Base-by-base conservation (phyloP, 768 basidiomycete genomes). In the Boletus edulis region DNA sequence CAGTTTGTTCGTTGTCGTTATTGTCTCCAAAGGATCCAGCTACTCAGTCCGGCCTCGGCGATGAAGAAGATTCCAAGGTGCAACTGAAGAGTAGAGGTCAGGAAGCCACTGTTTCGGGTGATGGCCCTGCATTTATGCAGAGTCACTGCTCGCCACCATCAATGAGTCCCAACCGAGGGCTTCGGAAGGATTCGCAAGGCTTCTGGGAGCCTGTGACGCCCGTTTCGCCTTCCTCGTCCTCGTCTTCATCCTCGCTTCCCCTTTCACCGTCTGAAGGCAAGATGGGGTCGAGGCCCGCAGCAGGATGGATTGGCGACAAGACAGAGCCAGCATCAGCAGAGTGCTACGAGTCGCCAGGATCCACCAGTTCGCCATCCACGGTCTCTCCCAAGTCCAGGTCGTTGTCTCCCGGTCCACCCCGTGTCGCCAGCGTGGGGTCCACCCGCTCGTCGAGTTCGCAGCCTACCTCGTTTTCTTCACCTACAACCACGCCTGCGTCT, bases 111-210 rank as follows among this genome's bases (percentile, higher is more conserved):
- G n/a, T 14, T 38, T 50, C 50, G 27, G 45, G 40, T 13, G 55
- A 59, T 18, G 40, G 37, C 4, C 42, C 52, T 34, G 49, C 55
- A 20, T 27, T 52, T 20, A 54, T 5, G 51, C 52, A 31, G 20
- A 58, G 50, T 52, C 54, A 53, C 7, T 53, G 24, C 20, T 62
- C 62, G 22, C 54, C 60, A 7, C 53, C 55, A 13, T 45, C 46
- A 10, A 55, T 48, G 37, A 56, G 53, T 52, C 51, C 47, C 13
- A 44, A 49, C 11, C 32, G 49, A 15, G 63, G 49, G 11, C 47
- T 68, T 22, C 56, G 58, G n/a, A 67, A 58, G 42, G 59, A 68
- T 57, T 47, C 63, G 20, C 67, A 67, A 5, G 67, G 67, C 27
- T 69, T 69, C 40, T 69, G 67, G 67, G 65, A 63, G n/a, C 53